phyloP scores from a whole-genome alignment of 352 stramenopile genomes.

The Thraustochytrium sp. region DNA sequence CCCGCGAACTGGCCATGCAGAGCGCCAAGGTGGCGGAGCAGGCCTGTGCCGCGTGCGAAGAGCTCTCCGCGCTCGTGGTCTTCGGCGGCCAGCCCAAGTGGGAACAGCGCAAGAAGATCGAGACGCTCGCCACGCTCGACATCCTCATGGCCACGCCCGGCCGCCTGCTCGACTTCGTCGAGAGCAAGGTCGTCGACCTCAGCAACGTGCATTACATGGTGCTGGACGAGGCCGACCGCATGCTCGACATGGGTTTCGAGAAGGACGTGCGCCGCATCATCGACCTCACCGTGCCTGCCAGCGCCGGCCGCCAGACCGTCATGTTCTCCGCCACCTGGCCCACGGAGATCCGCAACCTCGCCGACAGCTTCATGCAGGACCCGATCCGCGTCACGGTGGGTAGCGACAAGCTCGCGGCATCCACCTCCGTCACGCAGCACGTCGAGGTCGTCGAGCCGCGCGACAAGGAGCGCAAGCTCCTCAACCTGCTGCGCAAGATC shows the following conservation, averaged over 20 bases:
- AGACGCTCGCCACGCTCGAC: conserved; percentile 64
- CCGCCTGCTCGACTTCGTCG: conserved; percentile 82
- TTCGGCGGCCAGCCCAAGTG: conserved; percentile 81
- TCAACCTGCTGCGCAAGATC: conserved; percentile 68
- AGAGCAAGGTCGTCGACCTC: conserved; percentile 72
- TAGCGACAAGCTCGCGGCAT: conserved; percentile 90
- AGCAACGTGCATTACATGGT: conserved; percentile 81
- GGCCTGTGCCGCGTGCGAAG: conserved; percentile 33
- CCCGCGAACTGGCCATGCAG: conserved; percentile 92
- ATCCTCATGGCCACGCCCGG: conserved; percentile 86
- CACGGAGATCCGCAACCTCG: conserved; percentile 92
- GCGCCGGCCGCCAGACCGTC: conserved; percentile 82
- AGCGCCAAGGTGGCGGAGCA: conserved; percentile 67
- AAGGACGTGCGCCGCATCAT: conserved; percentile 73
- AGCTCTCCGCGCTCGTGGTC: conserved; percentile 41
- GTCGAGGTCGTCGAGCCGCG: conserved; percentile 64
- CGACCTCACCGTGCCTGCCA: conserved; percentile 49
- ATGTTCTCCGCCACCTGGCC: conserved; percentile 99
- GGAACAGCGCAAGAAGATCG: conserved; percentile 76
- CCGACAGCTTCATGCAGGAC: conserved; percentile 91
- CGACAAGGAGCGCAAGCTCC: conserved; percentile 59
- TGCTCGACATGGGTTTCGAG: conserved; percentile 90
- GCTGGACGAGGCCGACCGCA: conserved; percentile 85
- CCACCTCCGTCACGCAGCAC: conserved; percentile 95
- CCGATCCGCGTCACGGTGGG: conserved; percentile 89